Percentiles rank a stretch among this genome's conserved stretches.
Conservation (phyloP, 345 rosid genomes). For the Eucalyptus tenuipes region DNA sequence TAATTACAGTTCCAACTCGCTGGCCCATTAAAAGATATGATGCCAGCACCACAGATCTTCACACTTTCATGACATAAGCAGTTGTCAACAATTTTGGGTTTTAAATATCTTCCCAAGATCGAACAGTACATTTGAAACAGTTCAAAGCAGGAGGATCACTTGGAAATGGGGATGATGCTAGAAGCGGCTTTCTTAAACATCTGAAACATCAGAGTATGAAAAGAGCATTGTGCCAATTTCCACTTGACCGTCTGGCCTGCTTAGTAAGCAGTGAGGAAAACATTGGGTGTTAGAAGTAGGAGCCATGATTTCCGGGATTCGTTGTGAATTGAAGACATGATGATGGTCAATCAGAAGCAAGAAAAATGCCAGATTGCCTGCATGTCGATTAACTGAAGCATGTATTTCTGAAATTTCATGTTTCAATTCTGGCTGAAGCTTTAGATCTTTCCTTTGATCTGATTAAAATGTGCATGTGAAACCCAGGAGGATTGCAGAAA, state of each 20-base stretch:
- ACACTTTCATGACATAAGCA: background rate
- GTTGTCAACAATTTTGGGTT: background rate
- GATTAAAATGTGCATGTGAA: background rate
- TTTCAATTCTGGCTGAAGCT: background rate
- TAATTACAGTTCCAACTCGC: background rate
- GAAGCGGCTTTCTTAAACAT: background rate
- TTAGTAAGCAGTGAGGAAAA: background rate
- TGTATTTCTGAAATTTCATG: background rate
- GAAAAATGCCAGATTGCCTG: background rate
- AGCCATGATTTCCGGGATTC: background rate
- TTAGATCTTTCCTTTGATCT: background rate
- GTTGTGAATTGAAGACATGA: background rate
- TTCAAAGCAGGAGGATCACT: background rate
- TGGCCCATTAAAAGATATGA: background rate
- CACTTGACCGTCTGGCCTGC: background rate
- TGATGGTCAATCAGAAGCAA: background rate
- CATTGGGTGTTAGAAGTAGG: background rate
- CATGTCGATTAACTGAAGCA: background rate
- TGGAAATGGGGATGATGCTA: background rate
- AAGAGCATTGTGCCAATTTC: background rate
- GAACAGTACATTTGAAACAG: background rate
- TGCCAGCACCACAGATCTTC: background rate
- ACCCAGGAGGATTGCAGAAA: slow-evolving; percentile 69
- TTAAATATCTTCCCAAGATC: background rate
- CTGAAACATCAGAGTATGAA: background rate